Percentiles rank a stretch among this genome's conserved stretches.
These are phyloP conservation scores for Neurospora sp. DNA, from an alignment of 495 filamentous ascomycete genomes.

Conservation along the genomic window DNA sequence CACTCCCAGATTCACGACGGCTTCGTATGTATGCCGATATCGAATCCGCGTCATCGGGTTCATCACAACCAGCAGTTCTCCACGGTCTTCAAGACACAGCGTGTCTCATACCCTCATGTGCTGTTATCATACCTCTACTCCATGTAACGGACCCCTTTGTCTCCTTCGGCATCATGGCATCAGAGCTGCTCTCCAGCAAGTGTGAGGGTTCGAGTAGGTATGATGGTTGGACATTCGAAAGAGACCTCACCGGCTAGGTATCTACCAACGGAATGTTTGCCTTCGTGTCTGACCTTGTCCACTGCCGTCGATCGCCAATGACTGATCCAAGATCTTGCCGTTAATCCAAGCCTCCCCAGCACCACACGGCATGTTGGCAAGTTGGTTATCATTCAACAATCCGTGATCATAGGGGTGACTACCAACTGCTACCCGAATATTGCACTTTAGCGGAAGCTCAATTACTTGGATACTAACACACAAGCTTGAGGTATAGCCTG, in stretches of 20 bases:
- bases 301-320: neutral
- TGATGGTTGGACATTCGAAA: neutral
- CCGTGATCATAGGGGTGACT: neutral
- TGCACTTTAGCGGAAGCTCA: neutral
- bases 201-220: neutral
- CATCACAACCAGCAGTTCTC: neutral
- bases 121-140: neutral
- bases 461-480: neutral
- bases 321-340: neutral
- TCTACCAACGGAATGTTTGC: neutral
- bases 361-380: neutral
- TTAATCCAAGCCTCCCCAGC: neutral
- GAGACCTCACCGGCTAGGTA: neutral
- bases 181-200: neutral
- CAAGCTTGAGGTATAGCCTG: neutral
- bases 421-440: neutral
- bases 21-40: neutral
- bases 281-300: neutral
- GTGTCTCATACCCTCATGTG: neutral
- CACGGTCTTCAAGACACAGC: neutral
- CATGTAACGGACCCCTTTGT: neutral
- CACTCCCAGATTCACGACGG: neutral
- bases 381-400: neutral
- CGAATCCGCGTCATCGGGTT: neutral
- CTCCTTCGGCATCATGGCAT: neutral